phyloP scores from a whole-genome alignment of 768 basidiomycete species.

The Saitozyma podzolica region DNA sequence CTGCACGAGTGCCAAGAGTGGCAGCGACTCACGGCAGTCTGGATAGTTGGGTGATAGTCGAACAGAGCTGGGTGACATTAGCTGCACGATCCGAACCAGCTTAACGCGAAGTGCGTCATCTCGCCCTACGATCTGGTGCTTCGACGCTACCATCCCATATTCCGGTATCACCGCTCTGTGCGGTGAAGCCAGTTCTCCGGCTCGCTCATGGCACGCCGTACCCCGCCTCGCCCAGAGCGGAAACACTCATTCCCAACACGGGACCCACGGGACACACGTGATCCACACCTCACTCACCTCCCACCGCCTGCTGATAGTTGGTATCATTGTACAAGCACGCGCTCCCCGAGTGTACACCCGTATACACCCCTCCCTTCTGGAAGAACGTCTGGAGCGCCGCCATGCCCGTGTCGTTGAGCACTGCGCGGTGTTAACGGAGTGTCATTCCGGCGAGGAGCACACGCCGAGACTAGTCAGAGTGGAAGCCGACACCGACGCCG shows the following conservation, averaged over 20 bases:
- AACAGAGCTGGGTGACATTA: conserved; percentile 61
- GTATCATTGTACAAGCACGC: conserved; percentile 63
- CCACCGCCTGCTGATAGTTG: conserved; percentile 64
- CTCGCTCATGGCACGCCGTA: too few relatives aligned
- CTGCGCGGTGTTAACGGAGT: conserved; percentile 46
- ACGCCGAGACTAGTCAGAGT: neutral
- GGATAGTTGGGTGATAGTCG: conserved; percentile 68
- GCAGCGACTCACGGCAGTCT: conserved; percentile 61
- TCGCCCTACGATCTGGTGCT: neutral
- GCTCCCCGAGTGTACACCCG: conserved; percentile 68
- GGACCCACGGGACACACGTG: too few relatives aligned
- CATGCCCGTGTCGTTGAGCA: conserved; percentile 64
- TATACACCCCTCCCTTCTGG: conserved; percentile 68
- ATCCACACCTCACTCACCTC: conserved; percentile 46
- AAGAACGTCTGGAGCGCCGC: conserved; percentile 66
- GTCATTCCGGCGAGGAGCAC: neutral
- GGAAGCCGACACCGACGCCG: too few relatives aligned
- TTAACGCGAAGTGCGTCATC: too few relatives aligned
- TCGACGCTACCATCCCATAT: too few relatives aligned
- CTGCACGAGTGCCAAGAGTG: too few relatives aligned
- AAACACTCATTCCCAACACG: too few relatives aligned
- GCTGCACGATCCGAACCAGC: too few relatives aligned
- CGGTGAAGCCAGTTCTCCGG: too few relatives aligned
- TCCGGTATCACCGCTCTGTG: too few relatives aligned
- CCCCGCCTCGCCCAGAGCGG: too few relatives aligned